Evolutionary conservation across 2,329 filamentous ascomycete genomes (phyloP).

Genomic region (Talaromyces pinophilus): DNA sequence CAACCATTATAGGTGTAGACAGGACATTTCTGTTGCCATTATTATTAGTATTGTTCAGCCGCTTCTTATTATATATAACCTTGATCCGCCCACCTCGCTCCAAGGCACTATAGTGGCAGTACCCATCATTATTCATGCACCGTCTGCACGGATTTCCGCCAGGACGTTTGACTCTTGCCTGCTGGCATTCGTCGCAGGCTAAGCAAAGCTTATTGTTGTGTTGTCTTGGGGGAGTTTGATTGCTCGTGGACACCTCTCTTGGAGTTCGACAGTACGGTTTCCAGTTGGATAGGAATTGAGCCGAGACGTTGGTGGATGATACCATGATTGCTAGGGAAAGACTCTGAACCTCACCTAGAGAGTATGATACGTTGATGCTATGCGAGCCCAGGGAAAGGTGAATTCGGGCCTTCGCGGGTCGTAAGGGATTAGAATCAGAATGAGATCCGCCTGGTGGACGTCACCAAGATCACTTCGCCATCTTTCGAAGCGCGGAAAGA

Average conservation of each 20-base stretch:
- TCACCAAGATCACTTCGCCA: background rate
- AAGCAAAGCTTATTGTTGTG: background rate
- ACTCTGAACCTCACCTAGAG: too few relatives aligned
- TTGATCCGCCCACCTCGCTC: background rate
- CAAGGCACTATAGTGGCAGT: background rate
- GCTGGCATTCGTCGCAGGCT: background rate
- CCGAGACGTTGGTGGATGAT: background rate
- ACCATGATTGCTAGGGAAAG: background rate
- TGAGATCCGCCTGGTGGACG: background rate
- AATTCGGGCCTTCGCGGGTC: too few relatives aligned
- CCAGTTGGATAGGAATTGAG: slow-evolving; percentile 1
- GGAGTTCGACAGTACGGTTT: background rate
- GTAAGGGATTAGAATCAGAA: too few relatives aligned
- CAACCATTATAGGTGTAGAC: background rate
- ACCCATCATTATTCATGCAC: background rate
- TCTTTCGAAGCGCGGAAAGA: background rate
- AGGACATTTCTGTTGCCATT: background rate
- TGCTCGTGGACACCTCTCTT: background rate
- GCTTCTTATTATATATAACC: background rate
- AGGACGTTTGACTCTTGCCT: background rate
- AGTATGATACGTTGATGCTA: too few relatives aligned
- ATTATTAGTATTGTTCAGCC: background rate
- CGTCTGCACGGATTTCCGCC: background rate
- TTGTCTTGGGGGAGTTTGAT: background rate
- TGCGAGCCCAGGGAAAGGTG: too few relatives aligned